Percentiles rank a stretch among this genome's conserved stretches.
These are phyloP conservation scores for Fusarium avenaceum DNA, from an alignment of 2,329 filamentous ascomycete species.

Conservation along the genomic window DNA sequence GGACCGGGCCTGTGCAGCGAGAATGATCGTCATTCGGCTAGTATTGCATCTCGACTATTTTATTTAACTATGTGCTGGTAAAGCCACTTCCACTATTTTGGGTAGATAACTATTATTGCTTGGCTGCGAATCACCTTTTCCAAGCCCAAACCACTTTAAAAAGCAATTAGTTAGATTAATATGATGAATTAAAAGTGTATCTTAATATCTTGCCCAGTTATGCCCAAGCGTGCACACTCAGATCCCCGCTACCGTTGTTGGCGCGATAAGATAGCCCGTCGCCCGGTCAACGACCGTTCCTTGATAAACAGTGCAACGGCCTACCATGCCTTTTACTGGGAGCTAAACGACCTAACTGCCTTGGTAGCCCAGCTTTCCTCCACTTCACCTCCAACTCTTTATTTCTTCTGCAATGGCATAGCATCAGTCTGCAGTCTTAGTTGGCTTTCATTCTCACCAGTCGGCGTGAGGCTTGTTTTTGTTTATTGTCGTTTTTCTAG, in stretches of 20 bases:
- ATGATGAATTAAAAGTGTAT: not conserved
- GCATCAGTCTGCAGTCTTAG: conserved; percentile 35
- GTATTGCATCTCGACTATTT: not conserved
- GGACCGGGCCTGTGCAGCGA: not conserved
- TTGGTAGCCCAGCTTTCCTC: conserved; percentile 40
- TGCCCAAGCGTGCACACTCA: conserved; percentile 13
- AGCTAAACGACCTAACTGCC: conserved; percentile 31
- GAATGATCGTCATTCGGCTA: conserved; percentile 2
- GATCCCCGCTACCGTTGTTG: conserved; percentile 23
- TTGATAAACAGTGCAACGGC: conserved; percentile 50
- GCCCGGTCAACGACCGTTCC: conserved; percentile 45
- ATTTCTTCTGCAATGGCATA: conserved; percentile 46
- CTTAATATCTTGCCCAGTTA: not conserved
- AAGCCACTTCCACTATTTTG: conserved; percentile 12
- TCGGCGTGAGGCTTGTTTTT: conserved; percentile 27
- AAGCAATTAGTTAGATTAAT: not conserved
- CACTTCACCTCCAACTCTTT: conserved; percentile 33
- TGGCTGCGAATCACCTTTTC: not conserved
- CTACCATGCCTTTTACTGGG: conserved; percentile 32
- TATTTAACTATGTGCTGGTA: conserved; percentile 1
- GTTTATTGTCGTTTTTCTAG: conserved; percentile 29
- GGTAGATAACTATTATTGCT: not conserved
- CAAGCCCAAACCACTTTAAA: not conserved
- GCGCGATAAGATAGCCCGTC: conserved; percentile 45
- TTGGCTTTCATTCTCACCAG: conserved; percentile 35